Evolutionary conservation across 169 alveolate genomes (phyloP), one percentile per base, ranked within the genome.

Genomic region (Cryptosporidium baileyi): DNA sequence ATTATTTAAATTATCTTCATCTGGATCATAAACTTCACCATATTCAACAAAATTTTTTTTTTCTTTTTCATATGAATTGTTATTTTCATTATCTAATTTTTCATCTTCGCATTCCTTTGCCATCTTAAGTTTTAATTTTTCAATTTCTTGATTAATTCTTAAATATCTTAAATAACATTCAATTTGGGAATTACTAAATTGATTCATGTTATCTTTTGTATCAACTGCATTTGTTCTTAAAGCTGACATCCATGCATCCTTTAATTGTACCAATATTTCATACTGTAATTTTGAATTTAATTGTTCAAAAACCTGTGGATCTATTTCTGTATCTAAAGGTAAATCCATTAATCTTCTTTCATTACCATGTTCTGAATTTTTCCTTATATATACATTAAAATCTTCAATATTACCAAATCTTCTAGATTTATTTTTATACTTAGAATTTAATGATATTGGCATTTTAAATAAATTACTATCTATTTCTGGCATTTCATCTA

Each of bases 161-260:
- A 92, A 88, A 79, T 91, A 92, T 59, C 94, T 89, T 49, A 93
- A 85, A 63, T 93, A 95, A 8, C 94, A 92, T 60, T 91, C 91
- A n/a, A 94, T 88, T 67, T 94, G 95, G 15, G 90, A 90, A 57
- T 90, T 91, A 13, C 96, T 90, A 63, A 93, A 95, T 60, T 92
- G 89, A 36, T 44, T 88, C 88, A 95, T 80, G 40, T 93, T 90
- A 15, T 89, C 94, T 74, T 91, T 91, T 41, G 92, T 45, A 45
- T 90, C 81, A 28, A 92, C 91, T 32, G 93, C 91, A 36, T 92
- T 91, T 28, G 80, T 81, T 47, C 95, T 90, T 36, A 90, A 91
- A 32, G 93, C 94, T 17, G 88, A 74, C 67, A 90, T 81, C 93
- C 93, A 90, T 1, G 91, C 93, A 28, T 92, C 96, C 80, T 90